These are phyloP conservation scores for Dactylellina sp. DNA, from an alignment of 2,329 filamentous ascomycete species.

Conservation along the genomic window DNA sequence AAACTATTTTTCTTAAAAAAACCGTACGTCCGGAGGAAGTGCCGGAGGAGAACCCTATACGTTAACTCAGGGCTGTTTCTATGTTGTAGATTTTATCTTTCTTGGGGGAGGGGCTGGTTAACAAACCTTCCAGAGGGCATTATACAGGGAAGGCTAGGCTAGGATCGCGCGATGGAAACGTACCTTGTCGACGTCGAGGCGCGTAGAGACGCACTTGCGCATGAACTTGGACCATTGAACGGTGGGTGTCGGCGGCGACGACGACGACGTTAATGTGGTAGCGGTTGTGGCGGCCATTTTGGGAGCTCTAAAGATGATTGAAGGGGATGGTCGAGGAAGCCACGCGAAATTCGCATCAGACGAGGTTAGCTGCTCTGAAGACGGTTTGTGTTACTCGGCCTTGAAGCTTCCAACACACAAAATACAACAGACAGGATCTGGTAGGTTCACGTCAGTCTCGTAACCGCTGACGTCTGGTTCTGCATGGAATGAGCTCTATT, in stretches of 20 bases:
- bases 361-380: no score
- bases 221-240: slow-evolving; percentile 54
- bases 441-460: slow-evolving; percentile 34
- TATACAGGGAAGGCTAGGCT: slow-evolving; percentile 4
- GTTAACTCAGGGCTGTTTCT: slow-evolving; percentile 46
- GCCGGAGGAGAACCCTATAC: slow-evolving; percentile 6
- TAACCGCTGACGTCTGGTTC: no score
- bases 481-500: no score
- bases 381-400: neutral
- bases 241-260: slow-evolving; percentile 12
- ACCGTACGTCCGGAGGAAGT: slow-evolving; percentile 8
- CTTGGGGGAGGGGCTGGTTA: slow-evolving; percentile 15
- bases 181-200: slow-evolving; percentile 55
- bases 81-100: no score
- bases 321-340: slow-evolving; percentile 3
- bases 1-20: slow-evolving; percentile 64
- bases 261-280: neutral
- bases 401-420: neutral
- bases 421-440: neutral
- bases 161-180: slow-evolving; percentile 5
- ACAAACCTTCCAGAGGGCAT: slow-evolving; percentile 42
- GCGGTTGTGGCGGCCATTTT: slow-evolving; percentile 1
- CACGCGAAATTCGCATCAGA: neutral
- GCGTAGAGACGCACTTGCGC: slow-evolving; percentile 47
- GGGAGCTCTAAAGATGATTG: neutral